phyloP scores from a whole-genome alignment of 352 stramenopile genomes.

The Phytopythium ostracodes region DNA sequence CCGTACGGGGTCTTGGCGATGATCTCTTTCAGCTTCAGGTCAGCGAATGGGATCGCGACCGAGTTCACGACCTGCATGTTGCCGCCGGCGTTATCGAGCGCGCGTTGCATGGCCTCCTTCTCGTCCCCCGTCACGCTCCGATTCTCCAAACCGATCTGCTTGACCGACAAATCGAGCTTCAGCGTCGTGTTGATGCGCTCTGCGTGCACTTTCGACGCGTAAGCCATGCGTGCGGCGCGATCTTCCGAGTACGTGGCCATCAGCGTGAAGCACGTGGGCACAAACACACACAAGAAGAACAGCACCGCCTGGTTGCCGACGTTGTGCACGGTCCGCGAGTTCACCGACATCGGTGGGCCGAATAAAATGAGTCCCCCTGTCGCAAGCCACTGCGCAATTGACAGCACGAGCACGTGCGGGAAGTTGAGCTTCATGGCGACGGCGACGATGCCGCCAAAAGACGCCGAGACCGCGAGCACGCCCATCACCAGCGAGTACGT shows the following conservation, averaged over 20 bases:
- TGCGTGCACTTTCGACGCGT: constrained; percentile 66
- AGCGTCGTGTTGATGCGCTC: constrained; percentile 81
- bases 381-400: constrained; percentile 47
- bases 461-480: constrained; percentile 49
- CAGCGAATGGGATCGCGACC: constrained; percentile 72
- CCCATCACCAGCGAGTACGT: constrained; percentile 62
- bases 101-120: constrained; percentile 51
- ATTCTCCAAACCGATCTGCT: constrained; percentile 66
- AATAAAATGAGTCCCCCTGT: constrained; percentile 49
- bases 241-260: constrained; percentile 79
- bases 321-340: constrained; percentile 30
- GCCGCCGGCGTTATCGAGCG: constrained; percentile 28
- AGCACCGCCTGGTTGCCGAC: constrained; percentile 53
- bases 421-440: constrained; percentile 79
- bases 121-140: constrained; percentile 53
- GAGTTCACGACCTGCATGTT: constrained; percentile 59
- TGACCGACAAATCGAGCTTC: constrained; percentile 73
- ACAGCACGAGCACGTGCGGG: constrained; percentile 57
- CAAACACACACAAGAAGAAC: constrained; percentile 56
- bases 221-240: constrained; percentile 58
- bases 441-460: constrained; percentile 62
- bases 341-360: constrained; percentile 47
- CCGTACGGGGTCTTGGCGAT: constrained; percentile 57
- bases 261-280: constrained; percentile 60
- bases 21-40: constrained; percentile 73